These are phyloP conservation scores for Cyclotella baltica DNA, from an alignment of 108 stramenopile genomes.

Conservation along the genomic window DNA sequence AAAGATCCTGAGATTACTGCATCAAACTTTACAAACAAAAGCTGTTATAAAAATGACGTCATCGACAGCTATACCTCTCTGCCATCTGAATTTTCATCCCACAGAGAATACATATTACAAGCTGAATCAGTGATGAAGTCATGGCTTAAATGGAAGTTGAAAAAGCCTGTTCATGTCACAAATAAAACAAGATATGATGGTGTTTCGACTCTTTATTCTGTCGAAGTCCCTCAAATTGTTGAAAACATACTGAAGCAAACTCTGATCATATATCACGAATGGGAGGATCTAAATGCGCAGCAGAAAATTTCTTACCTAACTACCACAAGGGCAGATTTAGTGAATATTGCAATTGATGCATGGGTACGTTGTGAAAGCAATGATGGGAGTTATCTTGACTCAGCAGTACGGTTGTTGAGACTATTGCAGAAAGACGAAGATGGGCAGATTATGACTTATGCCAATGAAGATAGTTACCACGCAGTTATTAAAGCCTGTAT, in stretches of 20 bases:
- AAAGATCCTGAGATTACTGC: no score
- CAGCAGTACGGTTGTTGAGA: constrained; percentile 4
- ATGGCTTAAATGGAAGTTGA: constrained; percentile 20
- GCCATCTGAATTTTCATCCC: constrained; percentile 7
- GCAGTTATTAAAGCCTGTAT: constrained; percentile 26
- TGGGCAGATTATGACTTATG: not conserved
- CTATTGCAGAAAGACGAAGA: constrained; percentile 13
- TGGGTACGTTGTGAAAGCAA: not conserved
- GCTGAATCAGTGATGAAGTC: constrained; percentile 32
- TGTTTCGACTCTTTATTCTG: not conserved
- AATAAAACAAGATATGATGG: not conserved
- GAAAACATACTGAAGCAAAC: constrained; percentile 23
- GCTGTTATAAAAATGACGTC: no score
- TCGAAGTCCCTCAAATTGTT: constrained; percentile 12
- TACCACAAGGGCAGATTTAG: constrained; percentile 7
- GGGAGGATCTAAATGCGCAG: not conserved
- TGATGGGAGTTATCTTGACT: not conserved
- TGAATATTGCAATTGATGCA: constrained; percentile 30
- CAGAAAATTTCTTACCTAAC: not conserved
- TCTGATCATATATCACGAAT: constrained; percentile 10
- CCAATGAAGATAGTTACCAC: constrained; percentile 32
- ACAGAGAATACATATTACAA: constrained; percentile 21
- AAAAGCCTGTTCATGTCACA: not conserved
- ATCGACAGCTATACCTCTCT: no score
- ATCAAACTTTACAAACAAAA: no score